phyloP scores from a whole-genome alignment of 805 yeast genomes.

The Jamesozyma hellenica region DNA sequence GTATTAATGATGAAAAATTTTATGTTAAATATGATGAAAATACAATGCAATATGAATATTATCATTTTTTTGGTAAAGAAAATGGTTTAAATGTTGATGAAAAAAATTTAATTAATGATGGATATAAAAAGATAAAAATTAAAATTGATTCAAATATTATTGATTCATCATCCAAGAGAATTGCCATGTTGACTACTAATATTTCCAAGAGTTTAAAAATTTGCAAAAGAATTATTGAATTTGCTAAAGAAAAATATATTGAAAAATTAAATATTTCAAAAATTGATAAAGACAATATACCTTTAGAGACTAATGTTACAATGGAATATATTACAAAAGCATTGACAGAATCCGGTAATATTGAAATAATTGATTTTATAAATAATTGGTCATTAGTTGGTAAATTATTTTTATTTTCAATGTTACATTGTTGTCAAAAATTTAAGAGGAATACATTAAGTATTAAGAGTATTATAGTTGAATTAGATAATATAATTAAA shows the following conservation, averaged over 20 bases:
- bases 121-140: too few species aligned
- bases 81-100: not conserved
- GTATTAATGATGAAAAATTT: not conserved
- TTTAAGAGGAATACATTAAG: not conserved
- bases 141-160: too few species aligned
- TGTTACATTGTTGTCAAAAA: not conserved
- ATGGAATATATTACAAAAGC: not conserved
- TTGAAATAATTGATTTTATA: not conserved
- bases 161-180: not conserved
- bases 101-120: not conserved
- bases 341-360: not conserved
- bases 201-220: not conserved
- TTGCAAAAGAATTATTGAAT: not conserved
- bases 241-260: not conserved
- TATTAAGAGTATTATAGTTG: not conserved
- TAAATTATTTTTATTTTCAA: constrained; percentile 1
- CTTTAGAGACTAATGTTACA: not conserved
- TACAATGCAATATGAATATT: not conserved
- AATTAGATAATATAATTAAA: not conserved
- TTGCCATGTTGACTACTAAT: not conserved
- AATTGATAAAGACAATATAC: not conserved
- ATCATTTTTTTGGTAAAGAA: not conserved
- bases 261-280: not conserved
- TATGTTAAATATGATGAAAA: not conserved
- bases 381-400: not conserved